A percentile compares a stretch with the other conserved stretches of the same genome.
These are phyloP conservation scores for Blastomyces emzantsi DNA, from an alignment of 2,329 filamentous ascomycete species.

Conservation along the genomic window DNA sequence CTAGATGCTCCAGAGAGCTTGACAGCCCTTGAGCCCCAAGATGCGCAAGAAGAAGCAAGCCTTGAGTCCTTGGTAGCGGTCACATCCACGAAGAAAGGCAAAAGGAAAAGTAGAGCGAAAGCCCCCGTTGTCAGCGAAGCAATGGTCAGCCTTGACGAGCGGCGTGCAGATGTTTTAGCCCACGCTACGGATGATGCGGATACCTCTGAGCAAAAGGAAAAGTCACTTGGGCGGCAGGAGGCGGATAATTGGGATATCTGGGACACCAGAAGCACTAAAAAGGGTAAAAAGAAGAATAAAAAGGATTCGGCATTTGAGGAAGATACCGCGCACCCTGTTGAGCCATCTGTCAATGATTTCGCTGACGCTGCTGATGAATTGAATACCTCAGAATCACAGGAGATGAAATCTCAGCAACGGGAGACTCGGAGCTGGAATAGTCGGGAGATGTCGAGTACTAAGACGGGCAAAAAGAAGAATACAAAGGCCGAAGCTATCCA, in stretches of 20 bases:
- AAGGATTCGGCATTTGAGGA: neutral
- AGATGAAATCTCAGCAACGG: neutral
- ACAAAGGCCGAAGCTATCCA: constrained; percentile 15
- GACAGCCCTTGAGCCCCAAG: neutral
- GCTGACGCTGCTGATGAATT: neutral
- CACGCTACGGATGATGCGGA: neutral
- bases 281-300: constrained; percentile 2
- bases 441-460: neutral
- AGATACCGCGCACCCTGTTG: neutral
- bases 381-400: neutral
- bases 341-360: neutral
- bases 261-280: neutral
- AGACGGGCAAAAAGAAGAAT: neutral
- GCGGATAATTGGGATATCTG: neutral
- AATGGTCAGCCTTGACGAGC: neutral
- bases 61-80: neutral
- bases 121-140: neutral
- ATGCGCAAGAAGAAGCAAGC: neutral
- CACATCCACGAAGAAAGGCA: neutral
- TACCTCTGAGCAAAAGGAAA: neutral
- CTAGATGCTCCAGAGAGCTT: neutral
- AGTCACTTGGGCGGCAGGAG: neutral
- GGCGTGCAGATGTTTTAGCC: neutral
- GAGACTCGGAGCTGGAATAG: neutral
- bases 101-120: constrained; percentile 3